A percentile compares a stretch with the other conserved stretches of the same genome.
Conservation (phyloP, 495 filamentous ascomycete genomes). For the Clohesyomyces aquaticus region DNA sequence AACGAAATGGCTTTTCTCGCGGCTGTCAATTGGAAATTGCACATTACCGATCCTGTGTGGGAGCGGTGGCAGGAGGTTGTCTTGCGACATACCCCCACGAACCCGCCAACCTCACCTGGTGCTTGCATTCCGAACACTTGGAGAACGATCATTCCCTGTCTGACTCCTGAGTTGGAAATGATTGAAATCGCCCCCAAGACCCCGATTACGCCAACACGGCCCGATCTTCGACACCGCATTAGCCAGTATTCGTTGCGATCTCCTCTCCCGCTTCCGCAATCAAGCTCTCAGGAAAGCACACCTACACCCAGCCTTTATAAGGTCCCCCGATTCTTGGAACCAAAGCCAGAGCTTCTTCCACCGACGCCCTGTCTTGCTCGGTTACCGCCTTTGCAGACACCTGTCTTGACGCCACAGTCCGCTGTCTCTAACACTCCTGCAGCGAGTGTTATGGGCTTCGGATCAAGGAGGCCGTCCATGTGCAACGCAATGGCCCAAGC, state of each 20-base stretch:
- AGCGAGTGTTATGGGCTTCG: constrained; percentile 67
- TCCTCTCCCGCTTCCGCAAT: constrained; percentile 21
- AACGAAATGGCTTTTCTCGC: constrained; percentile 93
- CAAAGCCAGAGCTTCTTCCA: constrained; percentile 42
- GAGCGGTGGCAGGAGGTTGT: constrained; percentile 93
- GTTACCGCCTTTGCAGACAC: constrained; percentile 73
- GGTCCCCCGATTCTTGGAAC: constrained; percentile 47
- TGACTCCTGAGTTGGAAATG: constrained; percentile 76
- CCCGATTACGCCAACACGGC: constrained; percentile 26
- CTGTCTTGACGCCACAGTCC: constrained; percentile 77
- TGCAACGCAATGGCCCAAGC: constrained; percentile 77
- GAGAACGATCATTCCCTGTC: constrained; percentile 73
- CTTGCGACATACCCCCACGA: constrained; percentile 74
- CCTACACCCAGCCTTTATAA: constrained; percentile 44
- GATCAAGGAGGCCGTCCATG: constrained; percentile 68
- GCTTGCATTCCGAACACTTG: constrained; percentile 57
- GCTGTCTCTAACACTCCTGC: constrained; percentile 84
- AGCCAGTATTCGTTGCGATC: constrained; percentile 17
- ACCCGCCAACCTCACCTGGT: constrained; percentile 63
- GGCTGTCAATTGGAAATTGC: constrained; percentile 91
- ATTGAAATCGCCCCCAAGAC: constrained; percentile 49
- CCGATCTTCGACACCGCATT: constrained; percentile 18
- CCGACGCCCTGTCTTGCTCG: constrained; percentile 56
- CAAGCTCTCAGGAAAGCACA: constrained; percentile 44
- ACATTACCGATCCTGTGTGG: constrained; percentile 85